Evolutionary conservation across 2,329 filamentous ascomycete species (phyloP).

Genomic region (Curvularia hawaiiensis): DNA sequence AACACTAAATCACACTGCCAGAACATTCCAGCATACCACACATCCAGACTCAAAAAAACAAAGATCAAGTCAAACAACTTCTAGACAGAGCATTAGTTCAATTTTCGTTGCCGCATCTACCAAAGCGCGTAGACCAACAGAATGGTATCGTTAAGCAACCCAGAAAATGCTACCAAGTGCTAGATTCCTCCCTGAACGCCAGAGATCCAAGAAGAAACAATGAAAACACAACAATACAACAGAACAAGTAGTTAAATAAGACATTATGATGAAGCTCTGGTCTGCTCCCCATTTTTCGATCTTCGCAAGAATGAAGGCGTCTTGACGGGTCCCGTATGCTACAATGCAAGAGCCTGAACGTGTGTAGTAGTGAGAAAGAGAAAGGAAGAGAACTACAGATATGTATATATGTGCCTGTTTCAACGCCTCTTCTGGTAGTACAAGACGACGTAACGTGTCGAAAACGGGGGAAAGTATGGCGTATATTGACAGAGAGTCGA

Average conservation of each 20-base stretch:
- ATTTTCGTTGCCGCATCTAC: neutral
- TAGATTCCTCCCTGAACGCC: neutral
- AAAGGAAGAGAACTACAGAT: slow-evolving; percentile 2
- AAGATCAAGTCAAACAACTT: neutral
- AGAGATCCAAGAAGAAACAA: neutral
- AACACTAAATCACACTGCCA: neutral
- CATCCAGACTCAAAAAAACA: neutral
- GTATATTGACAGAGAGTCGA: neutral
- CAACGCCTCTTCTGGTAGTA: slow-evolving; percentile 9
- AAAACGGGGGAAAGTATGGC: neutral
- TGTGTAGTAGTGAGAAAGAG: neutral
- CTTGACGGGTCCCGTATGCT: slow-evolving; percentile 1
- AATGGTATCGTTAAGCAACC: neutral
- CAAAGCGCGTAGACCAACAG: neutral
- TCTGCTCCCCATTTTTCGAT: neutral
- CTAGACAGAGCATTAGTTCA: neutral
- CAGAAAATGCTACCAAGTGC: neutral
- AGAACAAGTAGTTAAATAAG: neutral
- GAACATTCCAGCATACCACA: neutral
- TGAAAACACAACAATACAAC: neutral
- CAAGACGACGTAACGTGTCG: slow-evolving; percentile 2
- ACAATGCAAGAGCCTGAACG: slow-evolving; percentile 2
- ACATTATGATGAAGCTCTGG: neutral
- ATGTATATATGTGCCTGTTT: slow-evolving; percentile 11
- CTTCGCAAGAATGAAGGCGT: neutral